A percentile compares a stretch with the other conserved stretches of the same genome.
These are phyloP conservation scores for Papiliotrema flavescens DNA, from an alignment of 1,284 basidiomycete genomes.

Conservation along the genomic window DNA sequence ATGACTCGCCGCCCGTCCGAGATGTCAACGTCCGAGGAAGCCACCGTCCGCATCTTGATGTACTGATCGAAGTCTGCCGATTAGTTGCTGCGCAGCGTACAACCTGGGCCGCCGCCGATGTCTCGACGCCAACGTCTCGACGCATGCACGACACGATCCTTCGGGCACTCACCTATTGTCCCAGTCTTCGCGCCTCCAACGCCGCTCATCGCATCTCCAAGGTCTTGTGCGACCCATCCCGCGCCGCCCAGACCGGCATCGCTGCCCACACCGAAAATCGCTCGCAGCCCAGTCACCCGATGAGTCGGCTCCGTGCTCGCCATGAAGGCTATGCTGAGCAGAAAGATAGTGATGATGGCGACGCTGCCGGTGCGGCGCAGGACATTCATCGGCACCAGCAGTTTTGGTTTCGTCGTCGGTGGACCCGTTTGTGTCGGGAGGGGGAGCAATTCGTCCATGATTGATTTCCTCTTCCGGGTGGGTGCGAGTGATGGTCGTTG, in stretches of 20 bases:
- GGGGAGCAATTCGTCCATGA: constrained; percentile 40
- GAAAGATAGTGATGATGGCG: constrained; percentile 40
- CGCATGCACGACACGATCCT: background rate
- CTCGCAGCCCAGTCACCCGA: constrained; percentile 12
- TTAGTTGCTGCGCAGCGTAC: background rate
- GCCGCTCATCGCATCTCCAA: constrained; percentile 5
- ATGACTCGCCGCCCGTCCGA: constrained; percentile 55
- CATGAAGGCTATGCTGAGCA: constrained; percentile 34
- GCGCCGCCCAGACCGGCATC: constrained; percentile 16
- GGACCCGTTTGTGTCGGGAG: constrained; percentile 1
- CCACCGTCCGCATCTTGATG: constrained; percentile 37
- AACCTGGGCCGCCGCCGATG: too few relatives aligned
- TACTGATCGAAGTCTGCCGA: constrained; percentile 39
- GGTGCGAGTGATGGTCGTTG: background rate
- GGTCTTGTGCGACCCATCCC: constrained; percentile 10
- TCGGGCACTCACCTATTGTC: constrained; percentile 8
- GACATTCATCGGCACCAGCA: constrained; percentile 9
- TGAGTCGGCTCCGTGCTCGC: constrained; percentile 17
- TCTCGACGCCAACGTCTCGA: too few relatives aligned
- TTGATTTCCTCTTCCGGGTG: constrained; percentile 15
- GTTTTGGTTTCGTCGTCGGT: background rate
- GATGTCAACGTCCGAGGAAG: constrained; percentile 22
- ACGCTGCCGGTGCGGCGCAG: constrained; percentile 31
- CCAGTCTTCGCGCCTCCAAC: constrained; percentile 4
- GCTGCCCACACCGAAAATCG: constrained; percentile 22